phyloP scores from a whole-genome alignment of 148 eudicot genomes.

The Pharnaceum exiguum region DNA sequence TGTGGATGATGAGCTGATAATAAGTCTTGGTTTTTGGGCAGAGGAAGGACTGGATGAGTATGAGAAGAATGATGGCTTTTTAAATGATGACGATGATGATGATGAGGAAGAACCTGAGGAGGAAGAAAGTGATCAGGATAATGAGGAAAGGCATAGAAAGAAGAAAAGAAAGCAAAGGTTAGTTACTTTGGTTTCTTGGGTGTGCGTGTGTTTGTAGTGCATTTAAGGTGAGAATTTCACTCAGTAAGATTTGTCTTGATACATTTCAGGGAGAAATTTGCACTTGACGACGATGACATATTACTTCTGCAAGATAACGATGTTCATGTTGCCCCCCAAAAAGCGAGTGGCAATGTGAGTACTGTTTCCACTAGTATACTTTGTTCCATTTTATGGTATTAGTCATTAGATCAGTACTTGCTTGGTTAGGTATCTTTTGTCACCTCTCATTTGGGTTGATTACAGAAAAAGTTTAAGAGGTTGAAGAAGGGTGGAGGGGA shows the following conservation, averaged over 20 bases:
- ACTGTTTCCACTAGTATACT: too few relatives aligned
- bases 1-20: background rate
- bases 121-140: slow-evolving; percentile 50
- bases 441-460: too few relatives aligned
- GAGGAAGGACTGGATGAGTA: slow-evolving; percentile 90
- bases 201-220: too few relatives aligned
- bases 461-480: slow-evolving; percentile 78
- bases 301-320: slow-evolving; percentile 76
- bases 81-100: slow-evolving; percentile 72
- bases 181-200: too few relatives aligned
- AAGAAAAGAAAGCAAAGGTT: slow-evolving; percentile 83
- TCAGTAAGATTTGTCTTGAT: slow-evolving; percentile 7
- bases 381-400: background rate
- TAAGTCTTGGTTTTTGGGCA: slow-evolving; percentile 14
- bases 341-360: background rate
- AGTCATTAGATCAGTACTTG: too few relatives aligned
- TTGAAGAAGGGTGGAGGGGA: slow-evolving; percentile 78
- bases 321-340: slow-evolving; percentile 43
- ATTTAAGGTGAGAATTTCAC: too few relatives aligned
- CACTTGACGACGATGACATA: slow-evolving; percentile 89
- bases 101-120: slow-evolving; percentile 59
- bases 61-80: slow-evolving; percentile 92
- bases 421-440: too few relatives aligned
- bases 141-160: slow-evolving; percentile 70
- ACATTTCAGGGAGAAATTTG: slow-evolving; percentile 56